Evolutionary conservation across 2,329 filamentous ascomycete genomes (phyloP), one percentile per base, ranked within the genome.

Genomic region (Fusarium penzigii): DNA sequence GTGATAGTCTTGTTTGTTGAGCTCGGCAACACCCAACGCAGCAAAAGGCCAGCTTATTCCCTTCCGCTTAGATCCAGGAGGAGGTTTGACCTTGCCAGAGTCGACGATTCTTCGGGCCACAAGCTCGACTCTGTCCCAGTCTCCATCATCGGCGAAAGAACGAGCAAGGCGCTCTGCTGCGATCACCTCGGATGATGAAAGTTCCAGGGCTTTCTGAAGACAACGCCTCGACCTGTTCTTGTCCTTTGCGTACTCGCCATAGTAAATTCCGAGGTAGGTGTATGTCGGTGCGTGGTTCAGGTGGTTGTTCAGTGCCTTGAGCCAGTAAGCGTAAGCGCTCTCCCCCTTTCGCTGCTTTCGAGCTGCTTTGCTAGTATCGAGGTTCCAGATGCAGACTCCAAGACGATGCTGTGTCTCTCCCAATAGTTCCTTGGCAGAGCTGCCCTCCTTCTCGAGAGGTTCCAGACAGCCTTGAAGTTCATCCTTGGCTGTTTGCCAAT

Each of bases 21-120:
- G 82, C 70, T 97, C 91, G 1, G 96, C 93, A 14, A 96, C 91
- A 25, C 95, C 94, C 2, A 99, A 78, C 0, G 94, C 93, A 3
- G 93, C 91, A 68, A 92, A 96, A 2, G 94, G 94, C 94, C 94
- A 99, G 72, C 92, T 97, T 58, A 95, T 86, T 1, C 92, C 91
- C 71, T 90, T 93, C 63, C 89, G 87, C 78, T 95, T 96, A 1
- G 93, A 97, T 1, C 95, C 94, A 10, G 94, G 93, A 2, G 92
- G 86, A 20, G 92, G 90, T 60, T 88, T 89, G 39, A 93, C 90
- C 70, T 92, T 94, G 48, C 94, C 94, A n/a, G 93, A 97, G 57
- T 97, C 90, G 3, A 97, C 87, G 1, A 97, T 89, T 46, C 95
- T 85, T 68, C 92, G 89, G 2, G 94, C 89, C 32, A 99, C 87